Conservation (phyloP, 225 moss, liverwort and hornwort species). For the Sphagnum contortum region DNA sequence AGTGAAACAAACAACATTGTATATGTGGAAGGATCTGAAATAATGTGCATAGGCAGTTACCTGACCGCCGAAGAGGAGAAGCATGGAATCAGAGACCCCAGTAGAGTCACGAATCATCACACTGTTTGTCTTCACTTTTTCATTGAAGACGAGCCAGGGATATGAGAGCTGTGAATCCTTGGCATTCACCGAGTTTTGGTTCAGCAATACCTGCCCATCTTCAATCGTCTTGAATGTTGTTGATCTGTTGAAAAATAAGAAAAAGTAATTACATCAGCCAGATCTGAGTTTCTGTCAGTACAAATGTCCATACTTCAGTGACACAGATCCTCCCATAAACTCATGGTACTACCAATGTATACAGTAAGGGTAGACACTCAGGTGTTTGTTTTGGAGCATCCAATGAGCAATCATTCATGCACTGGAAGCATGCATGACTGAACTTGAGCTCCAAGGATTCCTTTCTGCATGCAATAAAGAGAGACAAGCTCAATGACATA, state of each 20-base stretch:
- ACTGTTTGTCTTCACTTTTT: slow-evolving; percentile 47
- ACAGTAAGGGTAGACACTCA: too few relatives aligned
- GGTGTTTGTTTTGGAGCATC: too few relatives aligned
- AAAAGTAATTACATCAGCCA: too few relatives aligned
- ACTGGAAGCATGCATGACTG: too few relatives aligned
- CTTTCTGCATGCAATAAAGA: neutral
- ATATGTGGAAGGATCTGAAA: too few relatives aligned
- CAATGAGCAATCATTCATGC: too few relatives aligned
- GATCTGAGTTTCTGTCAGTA: neutral
- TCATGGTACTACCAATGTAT: too few relatives aligned
- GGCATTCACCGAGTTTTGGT: slow-evolving; percentile 39
- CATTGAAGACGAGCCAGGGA: slow-evolving; percentile 49
- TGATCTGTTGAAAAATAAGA: slow-evolving; percentile 12
- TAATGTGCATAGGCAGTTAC: slow-evolving; percentile 3
- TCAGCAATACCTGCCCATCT: slow-evolving; percentile 45
- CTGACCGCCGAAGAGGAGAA: slow-evolving; percentile 44
- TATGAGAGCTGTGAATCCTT: slow-evolving; percentile 17
- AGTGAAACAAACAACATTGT: too few relatives aligned
- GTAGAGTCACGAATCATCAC: slow-evolving; percentile 48
- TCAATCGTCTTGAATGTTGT: slow-evolving; percentile 40
- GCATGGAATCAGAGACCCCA: slow-evolving; percentile 32
- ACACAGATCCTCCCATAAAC: too few relatives aligned
- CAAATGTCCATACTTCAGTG: too few relatives aligned
- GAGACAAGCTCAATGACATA: neutral
- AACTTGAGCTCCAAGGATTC: too few relatives aligned